A percentile compares a stretch with the other conserved stretches of the same genome.
These are phyloP conservation scores for Mycena albidolilacea DNA, from an alignment of 768 basidiomycete species.

Conservation along the genomic window DNA sequence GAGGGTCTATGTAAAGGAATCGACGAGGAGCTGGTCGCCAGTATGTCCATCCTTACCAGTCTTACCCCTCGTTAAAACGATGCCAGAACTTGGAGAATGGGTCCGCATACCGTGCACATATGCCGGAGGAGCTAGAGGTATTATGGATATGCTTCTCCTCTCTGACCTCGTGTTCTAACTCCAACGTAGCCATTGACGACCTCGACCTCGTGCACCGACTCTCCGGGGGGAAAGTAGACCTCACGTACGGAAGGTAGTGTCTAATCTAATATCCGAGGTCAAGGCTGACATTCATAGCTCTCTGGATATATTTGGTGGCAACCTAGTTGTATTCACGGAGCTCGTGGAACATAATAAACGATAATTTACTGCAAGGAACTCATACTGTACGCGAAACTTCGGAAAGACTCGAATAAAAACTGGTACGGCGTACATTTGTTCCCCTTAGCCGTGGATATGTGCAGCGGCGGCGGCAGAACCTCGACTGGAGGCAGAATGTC, in stretches of 20 bases:
- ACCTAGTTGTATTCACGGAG: constrained; percentile 65
- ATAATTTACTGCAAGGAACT: constrained; percentile 37
- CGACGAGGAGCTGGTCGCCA: constrained; percentile 87
- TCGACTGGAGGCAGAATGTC: no score
- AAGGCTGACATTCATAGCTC: constrained; percentile 52
- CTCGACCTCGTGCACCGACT: constrained; percentile 84
- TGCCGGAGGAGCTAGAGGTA: constrained; percentile 95
- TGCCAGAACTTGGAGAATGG: constrained; percentile 91
- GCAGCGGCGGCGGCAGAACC: no score
- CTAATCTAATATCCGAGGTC: constrained; percentile 14
- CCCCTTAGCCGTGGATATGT: no score
- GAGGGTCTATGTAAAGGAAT: constrained; percentile 98
- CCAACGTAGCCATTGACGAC: constrained; percentile 78
- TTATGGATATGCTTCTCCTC: background rate
- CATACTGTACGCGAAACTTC: no score
- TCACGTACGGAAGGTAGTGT: constrained; percentile 55
- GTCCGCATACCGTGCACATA: constrained; percentile 93
- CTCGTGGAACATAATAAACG: constrained; percentile 54
- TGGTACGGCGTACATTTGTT: no score
- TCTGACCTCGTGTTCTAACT: background rate
- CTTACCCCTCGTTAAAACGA: constrained; percentile 31
- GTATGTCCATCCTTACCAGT: constrained; percentile 59
- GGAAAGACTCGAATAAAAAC: no score
- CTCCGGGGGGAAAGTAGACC: constrained; percentile 84
- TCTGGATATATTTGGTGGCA: constrained; percentile 73